Conservation (phyloP, 768 basidiomycete species). For the Mycena amicta region DNA sequence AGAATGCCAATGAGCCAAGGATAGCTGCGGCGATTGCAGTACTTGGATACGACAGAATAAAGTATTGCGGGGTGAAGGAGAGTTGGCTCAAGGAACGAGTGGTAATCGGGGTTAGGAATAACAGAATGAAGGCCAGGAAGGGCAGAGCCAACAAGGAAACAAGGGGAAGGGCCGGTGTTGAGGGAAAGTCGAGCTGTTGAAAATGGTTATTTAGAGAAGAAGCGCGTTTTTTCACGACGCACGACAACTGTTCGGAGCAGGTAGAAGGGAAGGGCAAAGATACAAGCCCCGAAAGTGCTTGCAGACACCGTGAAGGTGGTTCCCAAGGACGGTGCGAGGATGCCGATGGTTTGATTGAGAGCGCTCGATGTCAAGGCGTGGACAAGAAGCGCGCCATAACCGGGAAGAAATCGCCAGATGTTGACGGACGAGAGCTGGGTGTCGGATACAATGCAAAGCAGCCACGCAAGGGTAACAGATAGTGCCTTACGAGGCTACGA, state of each 20-base stretch:
- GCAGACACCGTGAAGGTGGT: conserved; percentile 57
- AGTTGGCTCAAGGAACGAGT: conserved; percentile 47
- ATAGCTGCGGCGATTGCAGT: conserved; percentile 50
- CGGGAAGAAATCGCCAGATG: conserved; percentile 52
- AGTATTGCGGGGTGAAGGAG: conserved; percentile 56
- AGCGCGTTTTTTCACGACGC: conserved; percentile 25
- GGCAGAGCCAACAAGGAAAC: conserved; percentile 61
- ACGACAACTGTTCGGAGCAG: conserved; percentile 61
- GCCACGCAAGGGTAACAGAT: conserved; percentile 49
- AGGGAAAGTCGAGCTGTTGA: conserved; percentile 51
- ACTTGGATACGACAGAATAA: conserved; percentile 59
- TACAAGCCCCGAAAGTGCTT: conserved; percentile 61
- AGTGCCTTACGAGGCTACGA: conserved; percentile 53
- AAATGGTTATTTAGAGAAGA: conserved; percentile 13
- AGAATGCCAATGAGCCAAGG: conserved; percentile 65
- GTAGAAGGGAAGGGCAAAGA: conserved; percentile 68
- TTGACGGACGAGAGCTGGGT: conserved; percentile 42
- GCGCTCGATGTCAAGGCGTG: conserved; percentile 63
- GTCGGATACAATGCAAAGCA: conserved; percentile 62
- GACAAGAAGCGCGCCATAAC: conserved; percentile 65
- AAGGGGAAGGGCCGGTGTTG: conserved; percentile 57
- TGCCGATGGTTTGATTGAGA: conserved; percentile 62
- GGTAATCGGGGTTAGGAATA: conserved; percentile 62
- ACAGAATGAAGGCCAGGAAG: conserved; percentile 59
- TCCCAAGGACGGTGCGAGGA: conserved; percentile 60